phyloP scores from a whole-genome alignment of 495 filamentous ascomycete species.

The Penicillium nucicola region DNA sequence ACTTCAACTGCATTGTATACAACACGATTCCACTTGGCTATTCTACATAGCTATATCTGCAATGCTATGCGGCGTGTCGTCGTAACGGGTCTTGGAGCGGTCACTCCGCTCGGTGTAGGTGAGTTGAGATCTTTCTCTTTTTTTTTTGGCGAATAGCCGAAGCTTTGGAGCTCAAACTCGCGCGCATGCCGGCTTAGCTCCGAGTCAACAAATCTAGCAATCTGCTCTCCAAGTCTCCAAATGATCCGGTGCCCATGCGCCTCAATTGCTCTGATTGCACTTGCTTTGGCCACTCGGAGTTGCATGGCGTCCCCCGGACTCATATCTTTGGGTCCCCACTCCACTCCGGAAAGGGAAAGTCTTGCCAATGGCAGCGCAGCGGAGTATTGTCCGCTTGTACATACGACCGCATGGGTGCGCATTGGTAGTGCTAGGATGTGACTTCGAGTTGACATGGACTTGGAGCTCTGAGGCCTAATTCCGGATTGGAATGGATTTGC shows the following conservation, averaged over 20 bases:
- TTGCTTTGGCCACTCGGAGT: neutral
- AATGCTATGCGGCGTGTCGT: conserved; percentile 87
- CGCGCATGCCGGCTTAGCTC: too few relatives aligned
- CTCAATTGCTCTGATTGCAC: neutral
- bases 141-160: neutral
- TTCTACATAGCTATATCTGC: conserved; percentile 4
- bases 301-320: conserved; percentile 14
- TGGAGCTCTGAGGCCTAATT: too few relatives aligned
- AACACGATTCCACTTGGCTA: neutral
- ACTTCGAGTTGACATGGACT: too few relatives aligned
- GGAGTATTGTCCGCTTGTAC: neutral
- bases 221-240: too few relatives aligned
- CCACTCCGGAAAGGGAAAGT: conserved; percentile 24
- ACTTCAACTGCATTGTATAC: conserved; percentile 5
- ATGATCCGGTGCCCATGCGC: too few relatives aligned
- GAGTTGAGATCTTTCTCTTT: conserved; percentile 10
- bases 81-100: conserved; percentile 88
- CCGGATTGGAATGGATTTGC: too few relatives aligned
- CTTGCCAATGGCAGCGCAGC: conserved; percentile 18
- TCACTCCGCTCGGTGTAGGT: conserved; percentile 89
- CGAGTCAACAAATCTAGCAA: too few relatives aligned
- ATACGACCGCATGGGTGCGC: neutral
- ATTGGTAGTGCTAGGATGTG: neutral
- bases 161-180: neutral
- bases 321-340: conserved; percentile 16